Conservation (phyloP, 202 grass and related monocot species). For the Sporobolus alterniflorus region DNA sequence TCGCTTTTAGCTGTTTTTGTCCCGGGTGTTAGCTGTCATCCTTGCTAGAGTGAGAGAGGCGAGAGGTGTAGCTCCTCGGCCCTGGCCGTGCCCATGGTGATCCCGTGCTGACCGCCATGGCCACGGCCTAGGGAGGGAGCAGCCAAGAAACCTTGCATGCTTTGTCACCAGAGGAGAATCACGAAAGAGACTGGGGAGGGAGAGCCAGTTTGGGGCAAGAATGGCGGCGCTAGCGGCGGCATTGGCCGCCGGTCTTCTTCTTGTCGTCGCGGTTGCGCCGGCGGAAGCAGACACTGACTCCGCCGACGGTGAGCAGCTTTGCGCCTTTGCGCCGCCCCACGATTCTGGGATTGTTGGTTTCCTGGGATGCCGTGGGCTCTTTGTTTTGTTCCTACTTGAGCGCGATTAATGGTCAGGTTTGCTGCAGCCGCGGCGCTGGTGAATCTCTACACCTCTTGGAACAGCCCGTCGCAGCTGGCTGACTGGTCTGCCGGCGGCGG, state of each 20-base stretch:
- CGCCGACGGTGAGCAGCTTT: slow-evolving; percentile 62
- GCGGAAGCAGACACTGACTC: slow-evolving; percentile 71
- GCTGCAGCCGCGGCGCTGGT: slow-evolving; percentile 82
- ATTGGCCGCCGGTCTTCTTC: slow-evolving; percentile 45
- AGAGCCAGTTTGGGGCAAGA: slow-evolving; percentile 7
- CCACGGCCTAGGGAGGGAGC: slow-evolving; percentile 23
- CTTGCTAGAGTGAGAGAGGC: not conserved
- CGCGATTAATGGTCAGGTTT: slow-evolving; percentile 8
- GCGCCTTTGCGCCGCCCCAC: not conserved
- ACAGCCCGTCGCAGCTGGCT: slow-evolving; percentile 75
- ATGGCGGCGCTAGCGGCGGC: slow-evolving; percentile 64
- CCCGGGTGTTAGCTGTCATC: slow-evolving; percentile 25
- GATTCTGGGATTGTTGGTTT: slow-evolving; percentile 28
- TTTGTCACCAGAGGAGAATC: slow-evolving; percentile 25
- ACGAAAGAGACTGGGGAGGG: not conserved
- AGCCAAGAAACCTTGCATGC: not conserved
- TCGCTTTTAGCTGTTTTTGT: slow-evolving; percentile 35
- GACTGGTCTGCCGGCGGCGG: slow-evolving; percentile 81
- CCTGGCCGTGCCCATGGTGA: slow-evolving; percentile 41
- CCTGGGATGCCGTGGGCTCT: not conserved
- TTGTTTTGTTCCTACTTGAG: not conserved
- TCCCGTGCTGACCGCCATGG: slow-evolving; percentile 35
- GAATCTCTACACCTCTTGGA: slow-evolving; percentile 87
- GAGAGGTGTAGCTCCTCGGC: slow-evolving; percentile 10
- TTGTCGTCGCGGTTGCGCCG: slow-evolving; percentile 36